Base-by-base conservation (phyloP, 257 asterid genomes). In the Solanum piurae region DNA sequence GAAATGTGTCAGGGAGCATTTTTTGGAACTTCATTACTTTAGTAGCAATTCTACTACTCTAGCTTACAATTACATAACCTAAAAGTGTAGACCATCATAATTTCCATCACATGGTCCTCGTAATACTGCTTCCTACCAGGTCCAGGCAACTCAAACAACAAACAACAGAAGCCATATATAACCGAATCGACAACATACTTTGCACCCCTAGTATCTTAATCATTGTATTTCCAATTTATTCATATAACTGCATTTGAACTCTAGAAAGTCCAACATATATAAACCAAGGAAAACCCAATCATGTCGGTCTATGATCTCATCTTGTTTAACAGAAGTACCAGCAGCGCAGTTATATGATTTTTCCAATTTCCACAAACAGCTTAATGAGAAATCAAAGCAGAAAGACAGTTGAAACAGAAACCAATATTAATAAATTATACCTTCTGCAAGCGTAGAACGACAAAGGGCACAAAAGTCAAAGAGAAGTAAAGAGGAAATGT, bases 401-500 rank as follows among this genome's bases (percentile, higher is more conserved):
- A 46, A 73, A 73, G 74, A 33, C 20, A 73, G n/a, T n/a, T 34
- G 9, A 16, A 66, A 85, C 25, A 71, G 33, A 52, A 75, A 44
- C 87, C 74, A 64, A 46, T 79, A 44, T 25, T 44, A 71, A 73
- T 37, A 75, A 83, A 85, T 52, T 77, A 89, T 96, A 97, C 99
- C 99, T 97, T 97, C 89, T 96, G 99, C 88, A 96, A 88, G 88
- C 96, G 98, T 86, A 97, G 95, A 87, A 97, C 98, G 73, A 97
- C 98, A 83, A 97, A 96, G 1, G 99, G 99, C 85, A 97, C 99
- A 89, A 96, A 96, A 38, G 99, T 96, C 95, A 97, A 90, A 77
- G 99, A 97, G 95, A 97, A 97, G 90, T 97, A 97, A 12, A 97
- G 93, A 86, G 99, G 99, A 92, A 96, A 97, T 73, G 99, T 97